A percentile compares a stretch with the other conserved stretches of the same genome.
These are phyloP conservation scores for Ampelomyces quisqualis DNA, from an alignment of 2,329 filamentous ascomycete genomes.

Conservation along the genomic window DNA sequence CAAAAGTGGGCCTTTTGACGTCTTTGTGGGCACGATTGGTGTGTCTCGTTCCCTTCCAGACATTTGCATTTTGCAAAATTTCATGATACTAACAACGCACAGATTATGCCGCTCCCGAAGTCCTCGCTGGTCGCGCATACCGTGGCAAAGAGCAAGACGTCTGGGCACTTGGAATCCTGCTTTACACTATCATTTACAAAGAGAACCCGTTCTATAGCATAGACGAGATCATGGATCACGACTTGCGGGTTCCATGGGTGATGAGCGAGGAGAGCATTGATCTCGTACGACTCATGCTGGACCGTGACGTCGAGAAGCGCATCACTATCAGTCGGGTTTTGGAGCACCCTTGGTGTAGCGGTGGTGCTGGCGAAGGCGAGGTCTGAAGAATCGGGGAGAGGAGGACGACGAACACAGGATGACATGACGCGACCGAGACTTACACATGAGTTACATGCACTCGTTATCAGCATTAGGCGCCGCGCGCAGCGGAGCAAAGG, in stretches of 20 bases:
- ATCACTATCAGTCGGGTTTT: slow-evolving; percentile 87
- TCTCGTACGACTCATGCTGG: slow-evolving; percentile 85
- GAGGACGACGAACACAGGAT: too few species aligned
- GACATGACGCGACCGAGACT: too few species aligned
- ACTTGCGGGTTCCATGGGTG: slow-evolving; percentile 83
- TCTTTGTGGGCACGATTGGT: slow-evolving; percentile 99
- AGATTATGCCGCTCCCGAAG: slow-evolving; percentile 99
- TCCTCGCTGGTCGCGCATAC: slow-evolving; percentile 88
- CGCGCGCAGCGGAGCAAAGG: too few species aligned
- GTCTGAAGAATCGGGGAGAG: neutral
- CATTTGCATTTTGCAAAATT: neutral
- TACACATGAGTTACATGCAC: too few species aligned
- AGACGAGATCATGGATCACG: slow-evolving; percentile 98
- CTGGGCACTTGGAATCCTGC: slow-evolving; percentile 92
- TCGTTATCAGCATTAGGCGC: too few species aligned
- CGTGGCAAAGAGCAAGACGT: slow-evolving; percentile 96
- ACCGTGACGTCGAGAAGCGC: slow-evolving; percentile 80
- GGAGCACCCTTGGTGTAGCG: slow-evolving; percentile 77
- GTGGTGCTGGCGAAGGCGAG: slow-evolving; percentile 11
- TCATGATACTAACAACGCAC: slow-evolving; percentile 9
- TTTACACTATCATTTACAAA: slow-evolving; percentile 99
- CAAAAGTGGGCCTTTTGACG: slow-evolving; percentile 96
- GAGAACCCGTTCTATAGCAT: slow-evolving; percentile 99
- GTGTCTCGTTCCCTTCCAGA: slow-evolving; percentile 42
- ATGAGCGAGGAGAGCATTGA: slow-evolving; percentile 92